Conservation (phyloP, 768 basidiomycete genomes). For the Favolaschia claudopus region DNA sequence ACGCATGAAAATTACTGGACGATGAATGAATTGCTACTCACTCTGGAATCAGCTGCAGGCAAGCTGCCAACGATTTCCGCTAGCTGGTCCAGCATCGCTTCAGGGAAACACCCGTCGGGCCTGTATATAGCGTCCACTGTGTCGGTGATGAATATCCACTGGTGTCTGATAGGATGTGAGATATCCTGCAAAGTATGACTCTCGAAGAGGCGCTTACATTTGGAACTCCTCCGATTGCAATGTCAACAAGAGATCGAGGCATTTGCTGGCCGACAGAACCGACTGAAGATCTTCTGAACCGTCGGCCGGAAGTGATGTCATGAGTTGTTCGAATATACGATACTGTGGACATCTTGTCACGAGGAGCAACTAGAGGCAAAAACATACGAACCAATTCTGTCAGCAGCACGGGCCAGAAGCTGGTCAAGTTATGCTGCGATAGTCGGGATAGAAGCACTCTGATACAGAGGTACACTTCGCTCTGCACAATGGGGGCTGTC, state of each 20-base stretch:
- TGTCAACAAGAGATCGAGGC: constrained; percentile 90
- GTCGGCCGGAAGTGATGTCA: constrained; percentile 75
- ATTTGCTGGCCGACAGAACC: constrained; percentile 90
- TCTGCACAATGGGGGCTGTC: constrained; percentile 84
- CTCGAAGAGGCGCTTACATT: constrained; percentile 65
- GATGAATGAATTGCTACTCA: constrained; percentile 34
- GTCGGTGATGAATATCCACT: constrained; percentile 99
- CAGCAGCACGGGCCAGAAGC: constrained; percentile 96
- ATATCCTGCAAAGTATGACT: constrained; percentile 10
- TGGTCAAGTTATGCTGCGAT: constrained; percentile 88
- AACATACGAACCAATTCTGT: constrained; percentile 75
- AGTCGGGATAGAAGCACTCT: constrained; percentile 90
- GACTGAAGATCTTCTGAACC: constrained; percentile 86
- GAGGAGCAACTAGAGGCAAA: neutral
- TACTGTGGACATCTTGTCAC: constrained; percentile 57
- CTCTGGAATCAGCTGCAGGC: constrained; percentile 50
- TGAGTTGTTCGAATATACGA: constrained; percentile 86
- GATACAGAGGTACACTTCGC: constrained; percentile 94
- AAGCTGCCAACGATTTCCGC: constrained; percentile 82
- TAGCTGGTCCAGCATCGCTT: constrained; percentile 90
- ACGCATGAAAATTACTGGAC: neutral
- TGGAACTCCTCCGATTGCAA: constrained; percentile 98
- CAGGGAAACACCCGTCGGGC: constrained; percentile 82
- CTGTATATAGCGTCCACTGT: constrained; percentile 95
- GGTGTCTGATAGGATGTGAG: constrained; percentile 62